A percentile compares a stretch with the other conserved stretches of the same genome.
Evolutionary conservation across 2,329 filamentous ascomycete genomes (phyloP).

Genomic region (Shiraia bambusicola): DNA sequence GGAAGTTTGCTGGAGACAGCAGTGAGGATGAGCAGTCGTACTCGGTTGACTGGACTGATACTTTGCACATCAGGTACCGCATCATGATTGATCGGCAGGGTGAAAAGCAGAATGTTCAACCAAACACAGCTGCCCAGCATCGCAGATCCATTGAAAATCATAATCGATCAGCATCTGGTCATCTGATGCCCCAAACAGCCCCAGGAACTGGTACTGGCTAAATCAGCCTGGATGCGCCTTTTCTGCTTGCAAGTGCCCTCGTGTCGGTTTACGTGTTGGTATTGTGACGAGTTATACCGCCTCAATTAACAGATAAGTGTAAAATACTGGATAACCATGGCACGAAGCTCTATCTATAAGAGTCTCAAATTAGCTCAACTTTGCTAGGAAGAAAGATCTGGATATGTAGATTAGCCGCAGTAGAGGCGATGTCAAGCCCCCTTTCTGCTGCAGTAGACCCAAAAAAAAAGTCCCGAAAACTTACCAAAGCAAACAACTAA

Average conservation of each 20-base stretch:
- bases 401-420: conserved; percentile 17
- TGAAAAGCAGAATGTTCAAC: conserved; percentile 38
- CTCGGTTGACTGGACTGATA: conserved; percentile 69
- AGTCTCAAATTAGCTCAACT: conserved; percentile 16
- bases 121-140: conserved; percentile 24
- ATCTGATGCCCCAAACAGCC: conserved; percentile 38
- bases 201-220: conserved; percentile 20
- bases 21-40: conserved; percentile 75
- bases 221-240: conserved; percentile 1
- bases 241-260: conserved; percentile 13
- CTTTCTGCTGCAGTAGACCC: not conserved
- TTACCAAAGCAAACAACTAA: conserved; percentile 13
- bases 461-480: conserved; percentile 23
- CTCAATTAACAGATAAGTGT: conserved; percentile 18
- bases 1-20: conserved; percentile 86
- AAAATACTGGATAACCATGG: conserved; percentile 14
- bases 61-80: conserved; percentile 59
- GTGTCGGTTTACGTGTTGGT: conserved; percentile 22
- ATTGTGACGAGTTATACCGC: conserved; percentile 34
- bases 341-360: conserved; percentile 1
- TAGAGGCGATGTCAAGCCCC: conserved; percentile 2
- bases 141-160: conserved; percentile 38
- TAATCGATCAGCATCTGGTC: conserved; percentile 39
- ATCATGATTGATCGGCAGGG: conserved; percentile 51
- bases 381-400: conserved; percentile 13